Conservation (phyloP, 352 stramenopile species). For the Globisporangium paddicum region DNA sequence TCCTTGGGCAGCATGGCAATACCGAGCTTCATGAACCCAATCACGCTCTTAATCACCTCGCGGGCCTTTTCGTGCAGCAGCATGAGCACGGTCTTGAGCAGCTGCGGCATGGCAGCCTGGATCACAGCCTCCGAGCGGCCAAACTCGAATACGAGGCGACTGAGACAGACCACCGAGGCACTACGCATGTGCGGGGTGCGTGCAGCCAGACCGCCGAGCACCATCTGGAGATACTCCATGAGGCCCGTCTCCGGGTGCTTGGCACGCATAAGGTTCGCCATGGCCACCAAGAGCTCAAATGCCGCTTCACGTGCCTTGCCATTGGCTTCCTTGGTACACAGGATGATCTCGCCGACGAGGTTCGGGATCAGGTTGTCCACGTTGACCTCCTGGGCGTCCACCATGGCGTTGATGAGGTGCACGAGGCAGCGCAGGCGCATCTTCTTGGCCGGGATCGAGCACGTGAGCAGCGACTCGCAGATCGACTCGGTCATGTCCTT, state of each 20-base stretch:
- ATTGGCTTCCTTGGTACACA: slow-evolving; percentile 97
- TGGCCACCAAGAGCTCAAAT: slow-evolving; percentile 82
- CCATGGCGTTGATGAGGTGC: slow-evolving; percentile 72
- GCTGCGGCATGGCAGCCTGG: slow-evolving; percentile 71
- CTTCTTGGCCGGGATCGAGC: slow-evolving; percentile 93
- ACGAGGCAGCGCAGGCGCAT: slow-evolving; percentile 92
- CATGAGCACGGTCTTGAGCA: slow-evolving; percentile 92
- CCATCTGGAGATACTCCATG: slow-evolving; percentile 90
- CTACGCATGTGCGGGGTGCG: slow-evolving; percentile 95
- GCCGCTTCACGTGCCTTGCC: slow-evolving; percentile 89
- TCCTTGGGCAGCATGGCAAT: slow-evolving; percentile 90
- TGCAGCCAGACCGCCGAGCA: slow-evolving; percentile 90
- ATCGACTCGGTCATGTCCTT: slow-evolving; percentile 92
- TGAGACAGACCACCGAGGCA: slow-evolving; percentile 92
- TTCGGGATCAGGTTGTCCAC: slow-evolving; percentile 86
- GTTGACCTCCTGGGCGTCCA: slow-evolving; percentile 68
- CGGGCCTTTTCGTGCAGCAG: slow-evolving; percentile 91
- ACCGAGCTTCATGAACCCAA: slow-evolving; percentile 95
- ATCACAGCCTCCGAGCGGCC: slow-evolving; percentile 68
- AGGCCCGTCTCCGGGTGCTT: slow-evolving; percentile 70
- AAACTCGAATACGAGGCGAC: slow-evolving; percentile 95
- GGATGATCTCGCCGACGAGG: slow-evolving; percentile 93
- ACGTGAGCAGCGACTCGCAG: slow-evolving; percentile 92
- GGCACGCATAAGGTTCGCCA: slow-evolving; percentile 67
- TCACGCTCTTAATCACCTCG: slow-evolving; percentile 95